These are phyloP conservation scores for Citrus trifoliata DNA, from an alignment of 345 rosid genomes.

Conservation along the genomic window DNA sequence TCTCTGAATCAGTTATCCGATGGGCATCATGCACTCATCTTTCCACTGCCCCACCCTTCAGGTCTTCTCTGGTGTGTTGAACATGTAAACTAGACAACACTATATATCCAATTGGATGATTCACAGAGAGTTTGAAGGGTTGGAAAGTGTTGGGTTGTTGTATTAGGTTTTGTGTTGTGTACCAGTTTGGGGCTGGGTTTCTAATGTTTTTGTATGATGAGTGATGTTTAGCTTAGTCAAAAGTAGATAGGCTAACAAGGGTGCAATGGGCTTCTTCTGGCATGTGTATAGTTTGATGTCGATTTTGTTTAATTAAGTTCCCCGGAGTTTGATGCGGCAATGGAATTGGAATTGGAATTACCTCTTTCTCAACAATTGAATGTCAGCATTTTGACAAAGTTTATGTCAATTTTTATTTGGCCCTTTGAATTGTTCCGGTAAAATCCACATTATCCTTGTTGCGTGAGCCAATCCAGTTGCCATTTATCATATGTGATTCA, in stretches of 20 bases:
- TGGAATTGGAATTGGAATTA: neutral
- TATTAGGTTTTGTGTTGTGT: neutral
- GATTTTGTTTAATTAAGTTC: conserved; percentile 16
- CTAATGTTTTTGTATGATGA: conserved; percentile 7
- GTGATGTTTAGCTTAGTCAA: neutral
- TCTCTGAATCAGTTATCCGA: conserved; percentile 57
- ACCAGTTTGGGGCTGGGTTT: neutral
- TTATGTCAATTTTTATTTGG: neutral
- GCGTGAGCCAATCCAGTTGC: neutral
- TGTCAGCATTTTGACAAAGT: neutral
- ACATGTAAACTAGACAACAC: neutral
- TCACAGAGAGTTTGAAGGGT: neutral
- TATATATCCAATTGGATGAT: neutral
- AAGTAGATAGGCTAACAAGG: conserved; percentile 2
- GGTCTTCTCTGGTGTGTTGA: conserved; percentile 63
- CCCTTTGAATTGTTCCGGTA: neutral
- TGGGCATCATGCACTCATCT: conserved; percentile 66
- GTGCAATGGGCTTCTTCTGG: conserved; percentile 14
- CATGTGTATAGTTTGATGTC: conserved; percentile 17
- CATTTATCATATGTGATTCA: neutral
- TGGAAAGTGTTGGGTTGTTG: neutral
- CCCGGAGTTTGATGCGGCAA: conserved; percentile 10
- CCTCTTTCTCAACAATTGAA: neutral
- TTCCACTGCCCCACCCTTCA: conserved; percentile 46
- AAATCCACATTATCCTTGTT: neutral